Evolutionary conservation across 2,329 filamentous ascomycete genomes (phyloP), one percentile per base, ranked within the genome.

Genomic region (Immersiporthe knoxdaviesiana): DNA sequence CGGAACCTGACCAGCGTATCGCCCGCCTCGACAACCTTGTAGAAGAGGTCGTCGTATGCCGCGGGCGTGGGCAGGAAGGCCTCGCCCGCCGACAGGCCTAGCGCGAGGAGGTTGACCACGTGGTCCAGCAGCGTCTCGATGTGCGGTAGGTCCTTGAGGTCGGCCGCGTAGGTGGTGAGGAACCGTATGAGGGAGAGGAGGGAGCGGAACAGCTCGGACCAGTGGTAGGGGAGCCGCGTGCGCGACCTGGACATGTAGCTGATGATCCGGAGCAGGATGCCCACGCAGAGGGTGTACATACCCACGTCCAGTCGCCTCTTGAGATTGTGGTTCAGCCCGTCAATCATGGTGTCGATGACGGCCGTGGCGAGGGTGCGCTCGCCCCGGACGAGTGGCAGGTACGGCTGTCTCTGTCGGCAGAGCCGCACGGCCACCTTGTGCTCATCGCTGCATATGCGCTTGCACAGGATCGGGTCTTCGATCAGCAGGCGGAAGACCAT

Each of bases 41-140:
- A 99, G 81, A 99, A 98, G 0, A 99, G 85, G 76, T 99, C 96
- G 75, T 99, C 96, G 79, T 98, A 98, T 1, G 93, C 90, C 24
- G 92, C 88, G 0, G 94, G 90, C 39, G 92, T 92, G 0, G 95
- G 96, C 10, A 99, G 85, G 80, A 99, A 98, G 2, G 92, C 90
- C 78, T 98, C 96, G 8, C 96, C 96, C 2, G 90, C 88, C 1
- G 92, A 96, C 10, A 99, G 84, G 2, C 93, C 92, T 52, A 97
- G 86, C 1, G 93, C 93, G 52, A 97, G 84, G 7, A 97, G 83
- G 76, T 96, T 94, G 65, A 96, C 90, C 1, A 97, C 87, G 44
- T 90, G 87, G 74, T 92, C 90, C 21, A 97, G 87, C 35, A 98
- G 85, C 14, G 87, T 88, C 58, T 90, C 85, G n/a, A 94, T 90